Evolutionary conservation across 345 rosid genomes (phyloP).

Genomic region (Syzygium aqueum): DNA sequence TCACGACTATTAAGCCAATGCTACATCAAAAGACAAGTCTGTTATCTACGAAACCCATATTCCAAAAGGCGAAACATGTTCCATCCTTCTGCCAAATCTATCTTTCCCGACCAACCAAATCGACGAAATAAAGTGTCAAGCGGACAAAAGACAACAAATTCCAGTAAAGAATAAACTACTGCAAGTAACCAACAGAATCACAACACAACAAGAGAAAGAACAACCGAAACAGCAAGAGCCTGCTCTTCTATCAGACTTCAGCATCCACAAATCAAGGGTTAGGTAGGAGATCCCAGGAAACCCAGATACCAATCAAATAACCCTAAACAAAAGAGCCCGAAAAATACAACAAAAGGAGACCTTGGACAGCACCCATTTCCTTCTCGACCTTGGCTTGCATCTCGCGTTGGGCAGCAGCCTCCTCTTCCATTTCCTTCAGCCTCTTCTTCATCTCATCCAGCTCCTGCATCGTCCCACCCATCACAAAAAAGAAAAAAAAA

Average conservation of each 20-base stretch:
- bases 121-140: background rate
- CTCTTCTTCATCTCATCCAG: conserved; percentile 96
- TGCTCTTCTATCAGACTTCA: background rate
- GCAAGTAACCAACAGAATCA: background rate
- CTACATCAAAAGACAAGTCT: background rate
- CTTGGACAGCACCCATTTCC: conserved; percentile 93
- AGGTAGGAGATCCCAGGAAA: background rate
- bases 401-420: conserved; percentile 96
- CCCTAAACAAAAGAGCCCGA: background rate
- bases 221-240: background rate
- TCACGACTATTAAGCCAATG: background rate
- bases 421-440: conserved; percentile 96
- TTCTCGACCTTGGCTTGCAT: conserved; percentile 98
- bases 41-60: background rate
- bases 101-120: background rate
- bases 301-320: background rate
- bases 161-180: background rate
- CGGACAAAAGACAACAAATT: background rate
- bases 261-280: background rate
- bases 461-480: conserved; percentile 35
- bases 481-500: background rate
- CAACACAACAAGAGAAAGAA: background rate
- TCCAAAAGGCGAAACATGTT: background rate
- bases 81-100: background rate
- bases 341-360: conserved; percentile 6